Percentiles rank a stretch among this genome's conserved stretches.
Conservation (phyloP, 2,329 filamentous ascomycete species). For the Akanthomyces dipterigenus region DNA sequence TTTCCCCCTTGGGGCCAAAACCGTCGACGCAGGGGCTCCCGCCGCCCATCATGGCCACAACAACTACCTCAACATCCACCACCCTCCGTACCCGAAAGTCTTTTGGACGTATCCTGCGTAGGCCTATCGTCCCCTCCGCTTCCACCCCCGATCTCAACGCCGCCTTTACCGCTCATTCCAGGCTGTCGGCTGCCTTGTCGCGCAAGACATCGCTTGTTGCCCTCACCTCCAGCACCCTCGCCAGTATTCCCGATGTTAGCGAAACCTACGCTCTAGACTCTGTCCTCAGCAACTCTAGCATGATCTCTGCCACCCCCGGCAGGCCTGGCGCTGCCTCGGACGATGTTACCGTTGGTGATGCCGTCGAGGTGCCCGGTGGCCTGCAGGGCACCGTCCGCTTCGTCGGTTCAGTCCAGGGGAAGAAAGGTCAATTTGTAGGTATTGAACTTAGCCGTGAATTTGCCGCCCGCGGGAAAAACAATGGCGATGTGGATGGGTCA, state of each 20-base stretch:
- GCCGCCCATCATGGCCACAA: slow-evolving; percentile 11
- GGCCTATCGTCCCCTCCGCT: slow-evolving; percentile 36
- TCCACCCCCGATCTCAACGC: slow-evolving; percentile 55
- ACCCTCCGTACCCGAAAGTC: slow-evolving; percentile 11
- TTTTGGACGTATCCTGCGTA: slow-evolving; percentile 34
- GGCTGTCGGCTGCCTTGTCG: slow-evolving; percentile 42
- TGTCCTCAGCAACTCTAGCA: slow-evolving; percentile 37
- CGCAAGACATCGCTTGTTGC: slow-evolving; percentile 68
- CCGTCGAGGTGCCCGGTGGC: slow-evolving; percentile 85
- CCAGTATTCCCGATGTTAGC: slow-evolving; percentile 60
- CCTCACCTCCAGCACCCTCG: slow-evolving; percentile 56
- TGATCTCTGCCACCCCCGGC: slow-evolving; percentile 49
- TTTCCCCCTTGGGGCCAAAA: background rate
- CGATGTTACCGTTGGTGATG: slow-evolving; percentile 66
- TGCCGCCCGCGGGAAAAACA: slow-evolving; percentile 84
- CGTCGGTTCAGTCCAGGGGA: slow-evolving; percentile 77
- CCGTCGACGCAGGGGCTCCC: slow-evolving; percentile 2
- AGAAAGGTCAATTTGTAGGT: slow-evolving; percentile 85
- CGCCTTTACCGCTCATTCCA: slow-evolving; percentile 43
- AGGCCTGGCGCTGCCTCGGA: slow-evolving; percentile 56
- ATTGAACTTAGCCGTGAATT: slow-evolving; percentile 82
- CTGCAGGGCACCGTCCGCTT: slow-evolving; percentile 91
- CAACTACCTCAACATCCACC: slow-evolving; percentile 12
- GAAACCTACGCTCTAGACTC: slow-evolving; percentile 56
- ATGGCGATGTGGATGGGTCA: slow-evolving; percentile 90